phyloP scores from a whole-genome alignment of 495 filamentous ascomycete species.

The Neurospora sp. region DNA sequence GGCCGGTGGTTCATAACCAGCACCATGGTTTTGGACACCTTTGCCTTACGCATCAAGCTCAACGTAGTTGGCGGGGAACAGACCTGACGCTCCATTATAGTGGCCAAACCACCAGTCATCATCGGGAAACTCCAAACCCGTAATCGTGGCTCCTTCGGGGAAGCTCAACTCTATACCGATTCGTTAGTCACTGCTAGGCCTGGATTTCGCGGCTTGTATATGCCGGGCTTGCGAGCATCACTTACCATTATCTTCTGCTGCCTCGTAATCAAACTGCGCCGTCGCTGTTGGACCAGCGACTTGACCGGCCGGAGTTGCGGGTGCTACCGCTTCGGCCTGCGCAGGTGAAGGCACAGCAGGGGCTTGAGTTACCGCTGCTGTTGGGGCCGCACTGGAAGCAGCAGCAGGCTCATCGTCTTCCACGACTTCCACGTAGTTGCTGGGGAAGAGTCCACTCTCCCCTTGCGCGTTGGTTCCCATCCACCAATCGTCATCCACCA shows the following conservation, averaged over 20 bases:
- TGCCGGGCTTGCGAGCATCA: background rate
- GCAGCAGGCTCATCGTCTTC: conserved; percentile 39
- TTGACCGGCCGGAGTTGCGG: conserved; percentile 19
- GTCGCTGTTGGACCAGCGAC: conserved; percentile 54
- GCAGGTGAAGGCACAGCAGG: conserved; percentile 25
- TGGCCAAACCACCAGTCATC: conserved; percentile 98
- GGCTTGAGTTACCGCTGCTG: conserved; percentile 14
- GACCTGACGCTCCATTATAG: conserved; percentile 64
- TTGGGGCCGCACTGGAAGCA: conserved; percentile 16
- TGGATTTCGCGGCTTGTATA: background rate
- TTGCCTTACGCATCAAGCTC: conserved; percentile 46
- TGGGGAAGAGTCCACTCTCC: conserved; percentile 84
- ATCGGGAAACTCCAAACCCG: conserved; percentile 74
- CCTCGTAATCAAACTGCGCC: conserved; percentile 93
- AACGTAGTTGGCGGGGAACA: conserved; percentile 90
- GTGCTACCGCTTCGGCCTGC: conserved; percentile 10
- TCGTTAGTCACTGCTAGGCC: conserved; percentile 10
- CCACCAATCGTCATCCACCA: conserved; percentile 98
- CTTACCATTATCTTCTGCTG: conserved; percentile 84
- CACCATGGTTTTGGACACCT: background rate
- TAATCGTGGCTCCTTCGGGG: conserved; percentile 76
- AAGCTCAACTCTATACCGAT: conserved; percentile 63
- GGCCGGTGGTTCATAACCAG: background rate
- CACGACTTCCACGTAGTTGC: conserved; percentile 88
- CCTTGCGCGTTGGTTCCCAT: conserved; percentile 75